Conservation (phyloP, 2,329 filamentous ascomycete species). For the Phyllosticta paracitricarpa region DNA sequence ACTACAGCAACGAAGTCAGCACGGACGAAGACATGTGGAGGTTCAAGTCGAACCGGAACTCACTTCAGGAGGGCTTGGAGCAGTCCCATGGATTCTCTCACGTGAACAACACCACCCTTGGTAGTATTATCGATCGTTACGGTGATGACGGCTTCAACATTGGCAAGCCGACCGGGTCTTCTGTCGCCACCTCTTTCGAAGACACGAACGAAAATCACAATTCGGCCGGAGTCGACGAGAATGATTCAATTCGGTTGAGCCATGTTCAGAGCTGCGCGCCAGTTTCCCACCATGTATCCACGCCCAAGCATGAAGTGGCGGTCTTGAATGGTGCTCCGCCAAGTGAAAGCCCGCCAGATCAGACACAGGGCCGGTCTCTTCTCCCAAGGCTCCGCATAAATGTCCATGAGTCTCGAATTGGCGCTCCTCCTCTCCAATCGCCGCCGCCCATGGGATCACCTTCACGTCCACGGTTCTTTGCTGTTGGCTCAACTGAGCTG, state of each 20-base stretch:
- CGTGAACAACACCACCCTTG: slow-evolving; percentile 4
- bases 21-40: neutral
- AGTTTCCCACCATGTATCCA: neutral
- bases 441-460: slow-evolving; percentile 17
- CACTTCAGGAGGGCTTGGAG: neutral
- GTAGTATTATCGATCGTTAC: slow-evolving; percentile 11
- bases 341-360: neutral
- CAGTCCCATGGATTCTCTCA: slow-evolving; percentile 8
- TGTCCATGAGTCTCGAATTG: slow-evolving; percentile 10
- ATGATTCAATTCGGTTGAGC: neutral
- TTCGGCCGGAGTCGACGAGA: neutral
- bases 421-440: slow-evolving; percentile 16
- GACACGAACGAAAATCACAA: neutral
- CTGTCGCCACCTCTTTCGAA: neutral
- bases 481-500: slow-evolving; percentile 16
- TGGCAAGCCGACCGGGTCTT: neutral
- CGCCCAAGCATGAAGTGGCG: slow-evolving; percentile 21
- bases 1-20: slow-evolving; percentile 9
- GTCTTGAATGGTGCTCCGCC: slow-evolving; percentile 7
- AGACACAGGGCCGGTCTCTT: neutral
- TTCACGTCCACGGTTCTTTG: neutral
- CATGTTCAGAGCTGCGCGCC: neutral
- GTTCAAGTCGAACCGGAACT: neutral
- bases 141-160: neutral
- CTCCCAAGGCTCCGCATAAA: slow-evolving; percentile 10